Conservation (phyloP, 306 rosid genomes). For the Prinsepia uniflora region DNA sequence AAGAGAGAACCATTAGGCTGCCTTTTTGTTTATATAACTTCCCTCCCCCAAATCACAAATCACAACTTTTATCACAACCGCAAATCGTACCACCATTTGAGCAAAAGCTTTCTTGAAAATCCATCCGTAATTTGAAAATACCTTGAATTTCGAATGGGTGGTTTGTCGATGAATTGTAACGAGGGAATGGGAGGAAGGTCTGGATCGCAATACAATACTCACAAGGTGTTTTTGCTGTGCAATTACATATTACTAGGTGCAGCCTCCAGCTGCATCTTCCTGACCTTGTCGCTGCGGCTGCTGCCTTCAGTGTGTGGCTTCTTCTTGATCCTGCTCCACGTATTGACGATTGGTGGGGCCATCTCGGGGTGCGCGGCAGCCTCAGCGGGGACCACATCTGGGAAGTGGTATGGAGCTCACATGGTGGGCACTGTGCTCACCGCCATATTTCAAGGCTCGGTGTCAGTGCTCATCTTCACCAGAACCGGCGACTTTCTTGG, state of each 20-base stretch:
- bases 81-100: no score
- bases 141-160: not conserved
- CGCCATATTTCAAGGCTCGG: conserved; percentile 74
- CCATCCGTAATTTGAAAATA: no score
- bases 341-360: conserved; percentile 64
- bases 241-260: conserved; percentile 87
- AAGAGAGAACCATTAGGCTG: no score
- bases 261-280: conserved; percentile 92
- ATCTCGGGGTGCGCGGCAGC: conserved; percentile 72
- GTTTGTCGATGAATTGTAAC: not conserved
- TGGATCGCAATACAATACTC: conserved; percentile 50
- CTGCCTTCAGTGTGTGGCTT: conserved; percentile 76
- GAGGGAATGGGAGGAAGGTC: conserved; percentile 6
- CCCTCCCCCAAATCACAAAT: no score
- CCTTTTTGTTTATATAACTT: no score
- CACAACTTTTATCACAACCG: no score
- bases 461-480: conserved; percentile 63
- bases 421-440: conserved; percentile 82
- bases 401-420: conserved; percentile 72
- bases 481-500: conserved; percentile 64
- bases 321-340: conserved; percentile 78
- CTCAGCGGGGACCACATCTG: conserved; percentile 28
- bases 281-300: conserved; percentile 81
- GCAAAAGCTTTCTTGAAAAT: no score
- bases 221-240: conserved; percentile 74